phyloP scores from a whole-genome alignment of 2,329 filamentous ascomycete genomes.

The Aureobasidium sp. region DNA sequence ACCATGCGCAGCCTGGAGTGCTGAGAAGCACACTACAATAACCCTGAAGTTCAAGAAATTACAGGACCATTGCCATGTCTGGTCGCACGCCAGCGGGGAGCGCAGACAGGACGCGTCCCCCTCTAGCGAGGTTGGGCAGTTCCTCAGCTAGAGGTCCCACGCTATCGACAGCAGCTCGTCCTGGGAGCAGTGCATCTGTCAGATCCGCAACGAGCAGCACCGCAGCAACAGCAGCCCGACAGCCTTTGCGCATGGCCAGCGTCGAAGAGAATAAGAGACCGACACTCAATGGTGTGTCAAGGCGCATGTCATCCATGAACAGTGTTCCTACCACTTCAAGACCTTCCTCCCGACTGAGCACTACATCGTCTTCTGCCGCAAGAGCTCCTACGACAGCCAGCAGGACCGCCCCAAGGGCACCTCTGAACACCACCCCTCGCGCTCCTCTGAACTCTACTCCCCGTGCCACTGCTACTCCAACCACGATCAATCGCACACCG shows the following conservation, averaged over 20 bases:
- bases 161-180: background rate
- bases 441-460: background rate
- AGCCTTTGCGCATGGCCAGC: slow-evolving; percentile 3
- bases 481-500: slow-evolving; percentile 3
- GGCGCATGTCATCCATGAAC: slow-evolving; percentile 13
- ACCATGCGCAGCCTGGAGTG: slow-evolving; percentile 1
- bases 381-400: background rate
- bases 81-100: slow-evolving; percentile 1
- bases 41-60: background rate
- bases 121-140: background rate
- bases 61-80: slow-evolving; percentile 5
- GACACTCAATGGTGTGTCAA: slow-evolving; percentile 12
- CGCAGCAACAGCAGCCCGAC: background rate
- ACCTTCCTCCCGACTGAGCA: slow-evolving; percentile 3
- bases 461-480: background rate
- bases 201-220: slow-evolving; percentile 9
- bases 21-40: slow-evolving; percentile 3
- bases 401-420: background rate
- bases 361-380: background rate
- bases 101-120: slow-evolving; percentile 5
- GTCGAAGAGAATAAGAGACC: slow-evolving; percentile 10
- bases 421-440: background rate
- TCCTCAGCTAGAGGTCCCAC: slow-evolving; percentile 1
- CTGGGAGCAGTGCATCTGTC: slow-evolving; percentile 1
- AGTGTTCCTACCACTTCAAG: background rate